phyloP scores from a whole-genome alignment of 2,329 filamentous ascomycete genomes.

The Penicillium sp. region DNA sequence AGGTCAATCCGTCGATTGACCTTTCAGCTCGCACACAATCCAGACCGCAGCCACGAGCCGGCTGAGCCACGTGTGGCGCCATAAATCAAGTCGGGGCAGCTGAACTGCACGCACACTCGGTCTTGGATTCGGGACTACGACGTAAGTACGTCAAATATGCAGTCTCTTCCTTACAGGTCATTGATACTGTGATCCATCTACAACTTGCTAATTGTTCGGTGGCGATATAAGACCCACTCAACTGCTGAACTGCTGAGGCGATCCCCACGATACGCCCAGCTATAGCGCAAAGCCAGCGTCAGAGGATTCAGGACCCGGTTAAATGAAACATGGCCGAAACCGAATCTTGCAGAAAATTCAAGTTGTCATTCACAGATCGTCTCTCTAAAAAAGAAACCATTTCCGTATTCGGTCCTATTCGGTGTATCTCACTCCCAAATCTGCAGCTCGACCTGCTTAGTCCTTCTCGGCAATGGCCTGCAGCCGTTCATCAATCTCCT shows the following conservation, averaged over 20 bases:
- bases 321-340: conserved; percentile 13
- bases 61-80: conserved; percentile 24
- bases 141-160: background rate
- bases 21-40: background rate
- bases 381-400: conserved; percentile 8
- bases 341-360: conserved; percentile 13
- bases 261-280: background rate
- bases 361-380: conserved; percentile 22
- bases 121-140: background rate
- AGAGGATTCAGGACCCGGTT: background rate
- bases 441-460: conserved; percentile 50
- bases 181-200: conserved; percentile 6
- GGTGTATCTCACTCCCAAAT: conserved; percentile 20
- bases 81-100: conserved; percentile 2
- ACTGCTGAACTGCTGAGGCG: background rate
- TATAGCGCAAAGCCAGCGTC: background rate
- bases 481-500: conserved; percentile 97
- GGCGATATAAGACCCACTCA: conserved; percentile 3
- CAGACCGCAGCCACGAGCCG: conserved; percentile 11
- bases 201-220: background rate
- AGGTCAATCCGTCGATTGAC: background rate
- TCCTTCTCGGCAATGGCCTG: conserved; percentile 99
- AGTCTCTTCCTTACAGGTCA: background rate
- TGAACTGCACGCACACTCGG: conserved; percentile 7
- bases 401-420: background rate